phyloP scores from a whole-genome alignment of 2,329 filamentous ascomycete species.

The Stagonosporopsis chrysanthemi region DNA sequence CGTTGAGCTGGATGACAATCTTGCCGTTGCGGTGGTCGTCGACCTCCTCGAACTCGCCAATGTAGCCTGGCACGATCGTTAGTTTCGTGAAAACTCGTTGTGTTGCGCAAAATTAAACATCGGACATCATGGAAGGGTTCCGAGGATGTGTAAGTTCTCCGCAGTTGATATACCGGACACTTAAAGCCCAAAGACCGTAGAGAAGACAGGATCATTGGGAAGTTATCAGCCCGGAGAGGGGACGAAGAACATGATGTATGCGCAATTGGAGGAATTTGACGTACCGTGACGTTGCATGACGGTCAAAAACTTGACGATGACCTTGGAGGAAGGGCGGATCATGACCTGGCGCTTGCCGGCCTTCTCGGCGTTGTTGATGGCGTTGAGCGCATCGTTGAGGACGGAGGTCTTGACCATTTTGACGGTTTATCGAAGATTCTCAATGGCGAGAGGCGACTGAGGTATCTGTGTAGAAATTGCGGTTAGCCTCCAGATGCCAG shows the following conservation, averaged over 20 bases:
- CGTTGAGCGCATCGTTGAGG: slow-evolving; percentile 97
- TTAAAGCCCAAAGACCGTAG: slow-evolving; percentile 99
- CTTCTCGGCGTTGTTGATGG: slow-evolving; percentile 99
- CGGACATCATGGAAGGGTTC: slow-evolving; percentile 75
- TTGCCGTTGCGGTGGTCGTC: slow-evolving; percentile 99
- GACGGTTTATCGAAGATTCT: slow-evolving; percentile 79
- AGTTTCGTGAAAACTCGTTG: slow-evolving; percentile 59
- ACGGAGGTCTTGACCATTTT: slow-evolving; percentile 99
- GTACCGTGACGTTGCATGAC: slow-evolving; percentile 99
- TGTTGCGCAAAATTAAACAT: slow-evolving; percentile 98
- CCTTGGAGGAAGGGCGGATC: slow-evolving; percentile 98
- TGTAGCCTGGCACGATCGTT: slow-evolving; percentile 74
- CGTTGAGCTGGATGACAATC: slow-evolving; percentile 99
- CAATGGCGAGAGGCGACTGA: slow-evolving; percentile 69
- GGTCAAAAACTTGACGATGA: slow-evolving; percentile 99
- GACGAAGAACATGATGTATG: slow-evolving; percentile 29
- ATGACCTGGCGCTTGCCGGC: slow-evolving; percentile 98
- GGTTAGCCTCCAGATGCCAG: slow-evolving; percentile 71
- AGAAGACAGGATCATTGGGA: slow-evolving; percentile 86
- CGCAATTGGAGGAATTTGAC: slow-evolving; percentile 52
- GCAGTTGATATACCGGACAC: slow-evolving; percentile 92
- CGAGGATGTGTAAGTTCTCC: slow-evolving; percentile 98
- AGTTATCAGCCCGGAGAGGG: slow-evolving; percentile 98
- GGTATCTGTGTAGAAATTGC: slow-evolving; percentile 61
- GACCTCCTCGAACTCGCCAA: slow-evolving; percentile 99